phyloP scores from a whole-genome alignment of 139 green algal genomes.

The Pleodorina starrii region DNA sequence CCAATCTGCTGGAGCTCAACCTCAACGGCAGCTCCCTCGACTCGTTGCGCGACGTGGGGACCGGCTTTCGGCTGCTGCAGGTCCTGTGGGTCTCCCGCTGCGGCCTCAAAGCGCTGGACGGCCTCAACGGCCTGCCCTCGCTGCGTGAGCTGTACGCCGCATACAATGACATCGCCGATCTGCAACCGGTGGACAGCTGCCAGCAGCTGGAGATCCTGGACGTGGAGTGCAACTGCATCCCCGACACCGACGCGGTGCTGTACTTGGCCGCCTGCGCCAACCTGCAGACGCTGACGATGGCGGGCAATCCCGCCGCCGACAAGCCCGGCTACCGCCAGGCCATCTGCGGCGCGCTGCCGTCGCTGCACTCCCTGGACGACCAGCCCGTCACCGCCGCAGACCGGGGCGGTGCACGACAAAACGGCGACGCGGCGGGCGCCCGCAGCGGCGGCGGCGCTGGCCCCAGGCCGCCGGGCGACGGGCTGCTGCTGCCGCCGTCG shows the following conservation, averaged over 20 bases:
- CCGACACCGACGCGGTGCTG: conserved; percentile 16
- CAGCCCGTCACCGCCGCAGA: not conserved
- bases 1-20: conserved; percentile 67
- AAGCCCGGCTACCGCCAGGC: conserved; percentile 8
- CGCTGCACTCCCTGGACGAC: conserved; percentile 57
- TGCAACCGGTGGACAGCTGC: conserved; percentile 55
- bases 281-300: conserved; percentile 60
- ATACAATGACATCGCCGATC: conserved; percentile 66
- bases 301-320: conserved; percentile 58
- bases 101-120: conserved; percentile 35
- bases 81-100: conserved; percentile 64
- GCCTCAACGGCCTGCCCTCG: conserved; percentile 51
- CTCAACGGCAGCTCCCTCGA: conserved; percentile 60
- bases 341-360: conserved; percentile 25
- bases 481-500: not conserved
- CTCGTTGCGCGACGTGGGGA: conserved; percentile 66
- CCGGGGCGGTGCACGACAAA: not conserved
- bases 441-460: not conserved
- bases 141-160: conserved; percentile 69
- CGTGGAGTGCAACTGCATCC: conserved; percentile 63
- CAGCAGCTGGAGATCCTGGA: conserved; percentile 59
- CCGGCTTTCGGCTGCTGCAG: conserved; percentile 58
- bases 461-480: not conserved
- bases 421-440: not conserved
- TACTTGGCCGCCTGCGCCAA: conserved; percentile 43